phyloP scores from a whole-genome alignment of 164 flowering plant genomes.

The Piper longum region DNA sequence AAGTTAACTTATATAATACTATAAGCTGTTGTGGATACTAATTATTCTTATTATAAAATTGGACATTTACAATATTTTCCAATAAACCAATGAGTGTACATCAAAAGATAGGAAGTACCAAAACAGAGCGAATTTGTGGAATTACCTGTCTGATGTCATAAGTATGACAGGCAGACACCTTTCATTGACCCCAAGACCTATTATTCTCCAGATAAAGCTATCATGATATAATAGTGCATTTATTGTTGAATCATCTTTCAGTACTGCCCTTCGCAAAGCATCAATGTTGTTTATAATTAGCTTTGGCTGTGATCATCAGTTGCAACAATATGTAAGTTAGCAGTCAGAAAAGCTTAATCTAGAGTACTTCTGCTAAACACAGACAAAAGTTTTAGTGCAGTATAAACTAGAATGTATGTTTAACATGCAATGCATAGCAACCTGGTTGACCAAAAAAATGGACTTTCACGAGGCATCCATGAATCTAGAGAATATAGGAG shows the following conservation, averaged over 20 bases:
- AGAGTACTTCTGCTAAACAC: neutral
- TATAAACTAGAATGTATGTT: no score
- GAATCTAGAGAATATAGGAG: no score
- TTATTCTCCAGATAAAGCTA: constrained; percentile 74
- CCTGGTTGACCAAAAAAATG: no score
- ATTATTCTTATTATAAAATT: no score
- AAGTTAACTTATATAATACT: no score
- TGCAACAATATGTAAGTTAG: neutral
- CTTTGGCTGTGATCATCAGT: constrained; percentile 61
- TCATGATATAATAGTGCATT: constrained; percentile 75
- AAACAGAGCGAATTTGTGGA: neutral
- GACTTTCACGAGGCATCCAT: no score
- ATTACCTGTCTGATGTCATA: constrained; percentile 75
- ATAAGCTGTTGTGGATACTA: no score
- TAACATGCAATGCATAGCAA: no score
- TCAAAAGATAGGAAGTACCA: no score
- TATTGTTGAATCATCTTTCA: constrained; percentile 46
- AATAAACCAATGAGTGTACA: no score
- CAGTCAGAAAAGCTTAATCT: neutral
- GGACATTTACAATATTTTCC: no score
- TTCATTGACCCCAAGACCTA: constrained; percentile 73
- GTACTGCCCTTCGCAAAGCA: constrained; percentile 47
- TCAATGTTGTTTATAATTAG: constrained; percentile 84
- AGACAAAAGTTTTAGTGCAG: neutral
- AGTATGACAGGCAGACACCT: constrained; percentile 64